Conservation (phyloP, 129 eudicot species). For the Heracleum sosnowskyi region DNA sequence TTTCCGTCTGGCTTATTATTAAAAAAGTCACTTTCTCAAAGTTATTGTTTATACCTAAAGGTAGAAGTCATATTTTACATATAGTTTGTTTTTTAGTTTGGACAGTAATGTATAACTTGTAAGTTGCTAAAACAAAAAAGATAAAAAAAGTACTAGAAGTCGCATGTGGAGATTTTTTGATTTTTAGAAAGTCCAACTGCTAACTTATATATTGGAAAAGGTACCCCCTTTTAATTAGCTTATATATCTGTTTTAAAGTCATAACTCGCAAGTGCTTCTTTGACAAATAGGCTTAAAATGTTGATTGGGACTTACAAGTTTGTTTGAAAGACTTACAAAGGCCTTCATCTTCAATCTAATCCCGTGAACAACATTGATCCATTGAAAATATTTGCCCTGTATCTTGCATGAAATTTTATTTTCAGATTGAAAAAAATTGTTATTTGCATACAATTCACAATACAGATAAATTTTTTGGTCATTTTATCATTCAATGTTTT, state of each 20-base stretch:
- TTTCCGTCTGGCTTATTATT: background rate
- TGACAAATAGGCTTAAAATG: background rate
- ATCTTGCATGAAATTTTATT: constrained; percentile 11
- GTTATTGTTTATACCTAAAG: background rate
- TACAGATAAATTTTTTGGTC: background rate
- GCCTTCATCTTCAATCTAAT: background rate
- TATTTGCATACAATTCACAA: background rate
- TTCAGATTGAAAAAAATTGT: background rate
- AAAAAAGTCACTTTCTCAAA: background rate
- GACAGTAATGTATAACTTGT: background rate
- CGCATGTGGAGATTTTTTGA: background rate
- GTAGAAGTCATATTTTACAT: background rate
- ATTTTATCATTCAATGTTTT: background rate
- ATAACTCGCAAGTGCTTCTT: background rate
- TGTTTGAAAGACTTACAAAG: background rate
- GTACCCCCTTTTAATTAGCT: background rate
- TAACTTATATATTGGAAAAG: background rate
- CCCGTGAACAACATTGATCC: background rate
- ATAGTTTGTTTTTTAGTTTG: background rate
- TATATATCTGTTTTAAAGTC: background rate
- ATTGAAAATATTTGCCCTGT: background rate
- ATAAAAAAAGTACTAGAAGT: background rate
- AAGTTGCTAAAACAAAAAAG: background rate
- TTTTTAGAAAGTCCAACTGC: background rate
- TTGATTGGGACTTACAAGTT: background rate